Base-by-base conservation (phyloP, 2,329 filamentous ascomycete genomes). In the Emmonsiellopsis sp. region DNA sequence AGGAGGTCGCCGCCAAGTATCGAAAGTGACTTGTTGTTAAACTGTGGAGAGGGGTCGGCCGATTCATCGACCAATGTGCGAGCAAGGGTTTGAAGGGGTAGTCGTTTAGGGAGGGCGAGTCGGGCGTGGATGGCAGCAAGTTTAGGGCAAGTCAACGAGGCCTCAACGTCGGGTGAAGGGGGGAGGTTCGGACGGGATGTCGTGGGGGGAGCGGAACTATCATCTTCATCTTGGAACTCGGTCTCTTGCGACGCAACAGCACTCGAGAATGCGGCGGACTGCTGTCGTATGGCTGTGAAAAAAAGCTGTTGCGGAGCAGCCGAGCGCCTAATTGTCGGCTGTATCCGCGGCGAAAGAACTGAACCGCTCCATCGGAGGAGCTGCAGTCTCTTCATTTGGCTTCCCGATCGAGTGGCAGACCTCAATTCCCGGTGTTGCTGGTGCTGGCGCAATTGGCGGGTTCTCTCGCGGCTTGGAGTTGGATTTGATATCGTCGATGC, bases 71-170 rank as follows among this genome's bases (percentile, higher is more conserved):
- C 81, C 57, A 98, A 83, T 52, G 89, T 83, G 56, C 92, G 83
- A 56, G 88, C 91, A 60, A 98, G 82, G 5, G 88, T 92, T 74
- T 93, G 80, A 56, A 95, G 73, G 37, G 93, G 92, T 58, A 97
- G 80, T 71, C 86, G 87, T 57, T 81, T 79, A 27, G 91, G 85
- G 53, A 98, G 83, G 42, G 83, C 83, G 57, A 98, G 81, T 70
- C 93, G 87, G 62, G 91, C 88, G 71, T 96, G 91, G 45, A 98
- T 82, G 59, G 93, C 91, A 58, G 90, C 84, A 62, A 98, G 86
- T 76, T 96, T 97, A 57, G 90, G 85, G 46, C 92, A 97, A 60
- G 77, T 71, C 56, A 77, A 73, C 43, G 89, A 86, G 60, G 78
- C 78, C 62, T 80, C 74, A 60, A 84, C 82, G 52, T 80, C 80